A percentile compares a stretch with the other conserved stretches of the same genome.
These are phyloP conservation scores for Monilinia vaccinii-corymbosi DNA, from an alignment of 2,329 filamentous ascomycete genomes.

Conservation along the genomic window DNA sequence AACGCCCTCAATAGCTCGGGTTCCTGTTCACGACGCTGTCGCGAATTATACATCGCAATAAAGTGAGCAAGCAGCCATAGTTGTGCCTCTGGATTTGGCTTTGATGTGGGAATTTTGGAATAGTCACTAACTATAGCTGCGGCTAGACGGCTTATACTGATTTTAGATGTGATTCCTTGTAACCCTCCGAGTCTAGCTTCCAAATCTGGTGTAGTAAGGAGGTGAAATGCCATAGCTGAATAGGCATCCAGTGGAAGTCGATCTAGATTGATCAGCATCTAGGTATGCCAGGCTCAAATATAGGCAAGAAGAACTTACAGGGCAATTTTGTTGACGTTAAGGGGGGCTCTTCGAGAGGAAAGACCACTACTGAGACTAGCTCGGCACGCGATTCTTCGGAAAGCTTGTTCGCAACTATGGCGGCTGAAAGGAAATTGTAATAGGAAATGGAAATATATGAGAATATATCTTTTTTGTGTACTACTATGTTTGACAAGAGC, in stretches of 20 bases:
- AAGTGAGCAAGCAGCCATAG: conserved; percentile 62
- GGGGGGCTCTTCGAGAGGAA: background rate
- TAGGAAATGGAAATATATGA: conserved; percentile 23
- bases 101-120: conserved; percentile 16
- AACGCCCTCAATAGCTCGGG: conserved; percentile 41
- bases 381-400: background rate
- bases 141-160: conserved; percentile 24
- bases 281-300: background rate
- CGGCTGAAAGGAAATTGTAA: conserved; percentile 24
- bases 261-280: conserved; percentile 13
- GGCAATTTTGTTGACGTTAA: background rate
- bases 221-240: conserved; percentile 25
- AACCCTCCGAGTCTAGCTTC: conserved; percentile 17
- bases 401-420: conserved; percentile 10
- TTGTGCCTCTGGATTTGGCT: conserved; percentile 31
- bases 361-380: background rate
- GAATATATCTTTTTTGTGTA: conserved; percentile 18
- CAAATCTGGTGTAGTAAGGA: conserved; percentile 27
- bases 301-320: background rate
- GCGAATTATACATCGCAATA: conserved; percentile 44
- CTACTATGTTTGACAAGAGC: conserved; percentile 21
- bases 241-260: conserved; percentile 18
- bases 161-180: conserved; percentile 18
- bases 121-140: conserved; percentile 22
- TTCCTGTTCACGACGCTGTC: conserved; percentile 30